Evolutionary conservation across 352 stramenopile species (phyloP).

Genomic region (Phytophthora pisi): DNA sequence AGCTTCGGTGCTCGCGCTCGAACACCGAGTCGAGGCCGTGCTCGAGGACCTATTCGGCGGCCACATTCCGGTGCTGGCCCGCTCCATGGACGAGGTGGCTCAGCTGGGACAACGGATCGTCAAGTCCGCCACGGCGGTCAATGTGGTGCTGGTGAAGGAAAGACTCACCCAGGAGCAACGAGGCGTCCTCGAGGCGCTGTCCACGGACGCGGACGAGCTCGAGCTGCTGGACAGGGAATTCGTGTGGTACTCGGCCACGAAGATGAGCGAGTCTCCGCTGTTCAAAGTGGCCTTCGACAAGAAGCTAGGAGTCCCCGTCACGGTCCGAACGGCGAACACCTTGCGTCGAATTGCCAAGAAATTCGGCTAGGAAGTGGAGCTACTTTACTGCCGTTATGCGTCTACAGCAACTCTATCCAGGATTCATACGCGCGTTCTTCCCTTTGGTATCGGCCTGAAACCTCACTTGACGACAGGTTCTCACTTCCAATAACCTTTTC

Average conservation of each 20-base stretch:
- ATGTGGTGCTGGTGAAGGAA: conserved; percentile 38
- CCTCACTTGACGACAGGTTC: conserved; percentile 7
- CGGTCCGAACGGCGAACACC: conserved; percentile 39
- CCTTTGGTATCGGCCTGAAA: conserved; percentile 15
- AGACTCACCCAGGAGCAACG: conserved; percentile 26
- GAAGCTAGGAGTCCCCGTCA: conserved; percentile 32
- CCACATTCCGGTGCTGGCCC: conserved; percentile 31
- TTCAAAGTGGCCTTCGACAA: conserved; percentile 47
- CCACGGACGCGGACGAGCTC: conserved; percentile 29
- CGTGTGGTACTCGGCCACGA: conserved; percentile 40
- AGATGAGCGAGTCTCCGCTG: conserved; percentile 43
- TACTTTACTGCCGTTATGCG: not conserved
- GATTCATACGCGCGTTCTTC: conserved; percentile 37
- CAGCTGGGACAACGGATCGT: conserved; percentile 3
- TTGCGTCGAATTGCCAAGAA: conserved; percentile 38
- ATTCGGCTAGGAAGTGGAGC: conserved; percentile 20
- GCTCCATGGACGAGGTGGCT: conserved; percentile 26
- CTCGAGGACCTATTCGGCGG: conserved; percentile 33
- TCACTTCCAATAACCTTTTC: not conserved
- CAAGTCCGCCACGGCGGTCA: conserved; percentile 29
- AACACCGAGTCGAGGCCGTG: conserved; percentile 30
- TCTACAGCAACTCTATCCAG: conserved; percentile 41
- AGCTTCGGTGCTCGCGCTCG: conserved; percentile 8
- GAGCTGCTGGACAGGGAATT: conserved; percentile 34
- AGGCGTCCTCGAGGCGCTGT: conserved; percentile 20